Evolutionary conservation across 2,329 filamentous ascomycete species (phyloP).

Genomic region (Fusarium falciforme): DNA sequence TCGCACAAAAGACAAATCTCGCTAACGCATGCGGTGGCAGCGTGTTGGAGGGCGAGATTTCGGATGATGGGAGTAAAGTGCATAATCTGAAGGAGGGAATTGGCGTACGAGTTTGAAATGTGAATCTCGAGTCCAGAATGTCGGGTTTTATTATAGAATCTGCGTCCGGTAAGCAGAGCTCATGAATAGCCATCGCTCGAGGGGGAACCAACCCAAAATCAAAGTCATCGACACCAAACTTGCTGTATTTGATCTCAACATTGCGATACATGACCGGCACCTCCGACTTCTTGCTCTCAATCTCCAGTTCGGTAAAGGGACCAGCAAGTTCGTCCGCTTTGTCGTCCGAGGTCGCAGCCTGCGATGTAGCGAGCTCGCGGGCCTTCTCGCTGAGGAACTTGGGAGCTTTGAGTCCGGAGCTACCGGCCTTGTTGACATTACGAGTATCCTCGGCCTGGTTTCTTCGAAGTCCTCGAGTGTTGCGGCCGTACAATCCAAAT

Average conservation of each 20-base stretch:
- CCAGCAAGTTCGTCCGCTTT: conserved; percentile 69
- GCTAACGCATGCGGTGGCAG: conserved; percentile 83
- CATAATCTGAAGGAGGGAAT: conserved; percentile 89
- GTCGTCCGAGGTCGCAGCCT: conserved; percentile 54
- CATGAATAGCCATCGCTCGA: background rate
- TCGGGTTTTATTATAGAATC: conserved; percentile 92
- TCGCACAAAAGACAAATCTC: conserved; percentile 93
- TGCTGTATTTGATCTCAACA: conserved; percentile 98
- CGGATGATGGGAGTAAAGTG: conserved; percentile 90
- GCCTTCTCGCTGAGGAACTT: conserved; percentile 97
- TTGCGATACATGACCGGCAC: conserved; percentile 91
- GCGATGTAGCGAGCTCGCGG: conserved; percentile 69
- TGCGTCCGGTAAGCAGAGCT: conserved; percentile 49
- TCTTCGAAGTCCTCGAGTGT: conserved; percentile 76
- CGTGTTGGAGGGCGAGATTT: conserved; percentile 89
- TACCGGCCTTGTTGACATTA: conserved; percentile 67
- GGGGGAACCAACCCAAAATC: conserved; percentile 81
- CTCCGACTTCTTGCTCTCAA: conserved; percentile 82
- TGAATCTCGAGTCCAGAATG: conserved; percentile 96
- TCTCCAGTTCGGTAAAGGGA: conserved; percentile 73
- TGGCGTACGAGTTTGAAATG: conserved; percentile 96
- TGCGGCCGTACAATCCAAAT: conserved; percentile 82
- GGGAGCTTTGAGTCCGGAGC: conserved; percentile 75
- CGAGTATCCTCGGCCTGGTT: conserved; percentile 88
- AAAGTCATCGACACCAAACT: conserved; percentile 99